Evolutionary conservation across 2,329 filamentous ascomycete species (phyloP).

Genomic region (Penicillium sp.): DNA sequence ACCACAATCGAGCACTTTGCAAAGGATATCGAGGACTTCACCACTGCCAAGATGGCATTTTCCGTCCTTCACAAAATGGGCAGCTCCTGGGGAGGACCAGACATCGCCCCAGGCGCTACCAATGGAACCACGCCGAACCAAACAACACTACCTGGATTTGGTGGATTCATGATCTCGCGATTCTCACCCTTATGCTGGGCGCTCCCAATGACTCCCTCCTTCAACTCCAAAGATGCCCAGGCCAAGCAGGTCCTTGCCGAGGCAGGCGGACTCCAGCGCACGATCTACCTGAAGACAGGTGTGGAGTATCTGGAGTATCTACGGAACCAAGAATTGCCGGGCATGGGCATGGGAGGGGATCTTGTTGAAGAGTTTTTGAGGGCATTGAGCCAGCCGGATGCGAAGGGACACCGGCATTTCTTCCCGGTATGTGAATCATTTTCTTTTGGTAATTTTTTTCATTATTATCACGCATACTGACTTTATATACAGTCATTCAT

Average conservation of each 20-base stretch:
- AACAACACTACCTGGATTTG: conserved; percentile 75
- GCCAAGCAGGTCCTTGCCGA: conserved; percentile 84
- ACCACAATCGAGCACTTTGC: conserved; percentile 81
- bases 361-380: conserved; percentile 49
- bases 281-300: conserved; percentile 87
- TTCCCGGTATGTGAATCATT: conserved; percentile 41
- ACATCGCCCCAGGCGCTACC: conserved; percentile 52
- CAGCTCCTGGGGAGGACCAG: conserved; percentile 84
- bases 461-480: conserved; percentile 5
- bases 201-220: conserved; percentile 73
- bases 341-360: conserved; percentile 48
- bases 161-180: conserved; percentile 81
- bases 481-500: conserved; percentile 38
- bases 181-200: conserved; percentile 92
- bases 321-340: conserved; percentile 45
- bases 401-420: conserved; percentile 49
- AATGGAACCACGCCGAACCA: conserved; percentile 36
- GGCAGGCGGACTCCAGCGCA: conserved; percentile 82
- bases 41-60: conserved; percentile 73
- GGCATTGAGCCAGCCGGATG: conserved; percentile 45
- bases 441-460: neutral
- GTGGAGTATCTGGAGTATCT: conserved; percentile 66
- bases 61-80: conserved; percentile 81
- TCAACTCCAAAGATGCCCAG: conserved; percentile 84
- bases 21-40: conserved; percentile 68